A percentile compares a stretch with the other conserved stretches of the same genome.
These are phyloP conservation scores for Mycena metata DNA, from an alignment of 768 basidiomycete genomes.

Conservation along the genomic window DNA sequence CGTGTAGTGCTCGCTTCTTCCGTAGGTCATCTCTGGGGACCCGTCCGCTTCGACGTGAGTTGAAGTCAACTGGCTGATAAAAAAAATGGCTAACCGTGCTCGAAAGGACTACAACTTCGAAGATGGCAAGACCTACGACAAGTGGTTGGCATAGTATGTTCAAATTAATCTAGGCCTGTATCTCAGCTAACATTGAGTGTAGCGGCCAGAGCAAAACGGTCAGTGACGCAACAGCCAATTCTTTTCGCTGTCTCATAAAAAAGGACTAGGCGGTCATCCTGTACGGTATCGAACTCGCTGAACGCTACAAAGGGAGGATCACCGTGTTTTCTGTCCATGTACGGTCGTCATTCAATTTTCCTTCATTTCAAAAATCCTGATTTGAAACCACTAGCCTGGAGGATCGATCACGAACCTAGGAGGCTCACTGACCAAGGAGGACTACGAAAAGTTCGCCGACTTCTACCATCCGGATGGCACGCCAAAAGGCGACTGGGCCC, in stretches of 20 bases:
- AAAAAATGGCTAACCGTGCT: not conserved
- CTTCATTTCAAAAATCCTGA: not conserved
- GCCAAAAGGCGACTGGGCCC: constrained; percentile 23
- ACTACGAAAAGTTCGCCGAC: constrained; percentile 25
- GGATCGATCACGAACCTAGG: constrained; percentile 16
- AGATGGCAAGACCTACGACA: constrained; percentile 27
- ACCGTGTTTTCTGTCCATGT: constrained; percentile 22
- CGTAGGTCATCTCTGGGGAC: constrained; percentile 23
- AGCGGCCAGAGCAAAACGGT: constrained; percentile 28
- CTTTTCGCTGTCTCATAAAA: not conserved
- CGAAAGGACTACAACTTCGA: constrained; percentile 11
- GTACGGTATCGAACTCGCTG: constrained; percentile 19
- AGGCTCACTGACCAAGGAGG: constrained; percentile 15
- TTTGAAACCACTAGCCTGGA: constrained; percentile 15
- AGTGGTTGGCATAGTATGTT: constrained; percentile 32
- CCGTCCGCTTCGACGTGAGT: constrained; percentile 27
- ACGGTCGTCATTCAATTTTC: not conserved
- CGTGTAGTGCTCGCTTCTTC: constrained; percentile 19
- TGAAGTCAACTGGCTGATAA: not conserved
- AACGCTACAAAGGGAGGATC: constrained; percentile 20
- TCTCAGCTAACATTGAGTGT: not conserved
- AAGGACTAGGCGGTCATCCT: constrained; percentile 18
- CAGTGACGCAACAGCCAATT: not conserved
- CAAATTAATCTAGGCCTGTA: not conserved
- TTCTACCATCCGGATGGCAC: constrained; percentile 21